Conservation (phyloP, 2,329 filamentous ascomycete genomes). For the Xylaria sp. region DNA sequence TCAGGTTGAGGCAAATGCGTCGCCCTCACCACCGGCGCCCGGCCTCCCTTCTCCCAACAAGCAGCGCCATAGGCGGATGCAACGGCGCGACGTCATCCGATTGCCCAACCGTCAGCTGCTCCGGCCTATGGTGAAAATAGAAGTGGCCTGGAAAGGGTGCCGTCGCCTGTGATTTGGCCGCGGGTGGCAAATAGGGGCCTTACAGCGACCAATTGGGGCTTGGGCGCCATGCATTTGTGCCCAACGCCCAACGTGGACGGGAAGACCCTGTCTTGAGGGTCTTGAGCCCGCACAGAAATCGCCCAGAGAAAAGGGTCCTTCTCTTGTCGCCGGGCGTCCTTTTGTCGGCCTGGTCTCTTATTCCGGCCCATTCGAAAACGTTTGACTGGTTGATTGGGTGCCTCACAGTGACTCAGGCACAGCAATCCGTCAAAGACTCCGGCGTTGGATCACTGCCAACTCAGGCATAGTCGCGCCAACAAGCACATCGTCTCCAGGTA, state of each 20-base stretch:
- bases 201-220: constrained; percentile 40
- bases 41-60: constrained; percentile 8
- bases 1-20: constrained; percentile 29
- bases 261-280: constrained; percentile 38
- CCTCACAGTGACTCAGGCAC: constrained; percentile 48
- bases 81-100: constrained; percentile 37
- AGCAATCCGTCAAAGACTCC: constrained; percentile 42
- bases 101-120: constrained; percentile 37
- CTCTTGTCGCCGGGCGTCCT: constrained; percentile 31
- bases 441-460: constrained; percentile 41
- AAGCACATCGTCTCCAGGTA: constrained; percentile 16
- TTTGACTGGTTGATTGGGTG: constrained; percentile 46
- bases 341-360: constrained; percentile 38
- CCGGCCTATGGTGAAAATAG: constrained; percentile 14
- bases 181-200: constrained; percentile 37
- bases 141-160: constrained; percentile 29
- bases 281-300: constrained; percentile 31
- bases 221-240: constrained; percentile 45
- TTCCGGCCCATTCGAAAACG: constrained; percentile 43
- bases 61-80: constrained; percentile 28
- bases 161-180: constrained; percentile 38
- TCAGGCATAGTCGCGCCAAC: constrained; percentile 34
- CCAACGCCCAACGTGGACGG: constrained; percentile 40
- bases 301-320: constrained; percentile 20
- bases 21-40: constrained; percentile 19